These are phyloP conservation scores for Punica granatum DNA, from an alignment of 345 rosid genomes.

Conservation along the genomic window DNA sequence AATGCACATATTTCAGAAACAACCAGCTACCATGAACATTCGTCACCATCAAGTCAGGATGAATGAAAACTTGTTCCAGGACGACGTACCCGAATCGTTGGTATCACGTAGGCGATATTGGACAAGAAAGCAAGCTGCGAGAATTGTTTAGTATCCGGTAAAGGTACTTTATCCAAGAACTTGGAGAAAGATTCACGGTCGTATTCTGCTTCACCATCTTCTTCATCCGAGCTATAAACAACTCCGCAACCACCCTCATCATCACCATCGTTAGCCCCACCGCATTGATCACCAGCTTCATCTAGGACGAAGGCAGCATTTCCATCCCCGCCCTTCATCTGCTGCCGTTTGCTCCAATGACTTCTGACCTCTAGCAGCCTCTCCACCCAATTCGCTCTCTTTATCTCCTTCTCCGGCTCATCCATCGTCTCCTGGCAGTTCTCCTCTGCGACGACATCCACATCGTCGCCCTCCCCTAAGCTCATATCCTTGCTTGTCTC, in stretches of 20 bases:
- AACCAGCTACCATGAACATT: too few species aligned
- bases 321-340: constrained; percentile 16
- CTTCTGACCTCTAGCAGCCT: constrained; percentile 58
- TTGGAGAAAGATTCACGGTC: constrained; percentile 46
- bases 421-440: constrained; percentile 12
- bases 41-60: background rate
- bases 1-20: background rate
- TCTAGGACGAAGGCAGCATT: constrained; percentile 16
- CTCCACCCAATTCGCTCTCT: constrained; percentile 69
- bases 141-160: constrained; percentile 58
- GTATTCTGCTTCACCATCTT: constrained; percentile 19
- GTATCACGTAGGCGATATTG: constrained; percentile 83
- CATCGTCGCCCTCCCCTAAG: constrained; percentile 19
- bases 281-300: constrained; percentile 23
- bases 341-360: constrained; percentile 40
- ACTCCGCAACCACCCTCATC: constrained; percentile 43
- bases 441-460: background rate
- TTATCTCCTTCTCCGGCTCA: constrained; percentile 22
- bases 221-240: constrained; percentile 41
- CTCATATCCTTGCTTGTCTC: constrained; percentile 34
- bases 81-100: constrained; percentile 42
- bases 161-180: constrained; percentile 40
- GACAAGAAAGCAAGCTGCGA: constrained; percentile 77
- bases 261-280: constrained; percentile 15
- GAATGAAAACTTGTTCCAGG: background rate